A percentile compares a stretch with the other conserved stretches of the same genome.
phyloP scores from a whole-genome alignment of 805 yeast species.

The Starmera pachycereana region DNA sequence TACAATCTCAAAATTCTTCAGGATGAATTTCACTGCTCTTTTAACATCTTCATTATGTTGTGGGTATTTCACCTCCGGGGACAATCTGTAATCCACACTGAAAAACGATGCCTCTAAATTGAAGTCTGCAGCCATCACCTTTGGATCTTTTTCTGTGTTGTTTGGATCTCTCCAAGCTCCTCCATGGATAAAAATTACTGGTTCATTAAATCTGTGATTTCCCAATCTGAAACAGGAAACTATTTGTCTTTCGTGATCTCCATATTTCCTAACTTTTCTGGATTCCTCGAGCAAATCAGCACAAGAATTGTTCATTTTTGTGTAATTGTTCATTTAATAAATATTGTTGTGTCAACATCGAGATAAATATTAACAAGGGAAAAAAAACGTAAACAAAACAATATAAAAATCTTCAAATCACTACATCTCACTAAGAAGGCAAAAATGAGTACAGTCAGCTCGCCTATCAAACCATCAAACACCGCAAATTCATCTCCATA shows the following conservation, averaged over 20 bases:
- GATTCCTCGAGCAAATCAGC: background rate
- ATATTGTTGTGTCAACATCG: too few species aligned
- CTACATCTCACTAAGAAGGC: too few species aligned
- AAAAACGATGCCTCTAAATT: conserved; percentile 12
- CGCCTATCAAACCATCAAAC: conserved; percentile 69
- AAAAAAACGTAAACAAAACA: too few species aligned
- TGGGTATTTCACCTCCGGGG: conserved; percentile 57
- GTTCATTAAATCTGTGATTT: conserved; percentile 1
- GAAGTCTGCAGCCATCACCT: conserved; percentile 16
- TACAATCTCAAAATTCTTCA: conserved; percentile 8
- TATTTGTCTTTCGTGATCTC: background rate
- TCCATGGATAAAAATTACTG: conserved; percentile 64
- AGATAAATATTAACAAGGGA: too few species aligned
- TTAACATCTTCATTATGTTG: conserved; percentile 46
- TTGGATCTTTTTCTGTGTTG: conserved; percentile 50
- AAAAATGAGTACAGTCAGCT: conserved; percentile 10
- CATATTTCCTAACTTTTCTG: conserved; percentile 1
- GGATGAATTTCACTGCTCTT: conserved; percentile 25
- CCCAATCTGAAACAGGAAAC: background rate
- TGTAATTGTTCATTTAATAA: too few species aligned
- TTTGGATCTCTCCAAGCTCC: conserved; percentile 79
- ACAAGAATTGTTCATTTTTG: background rate
- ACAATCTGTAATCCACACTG: conserved; percentile 53
- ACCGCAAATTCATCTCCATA: conserved; percentile 38
- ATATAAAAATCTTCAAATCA: too few species aligned